phyloP scores from a whole-genome alignment of 2,329 filamentous ascomycete genomes.

The Endoconidiophora laricicola region DNA sequence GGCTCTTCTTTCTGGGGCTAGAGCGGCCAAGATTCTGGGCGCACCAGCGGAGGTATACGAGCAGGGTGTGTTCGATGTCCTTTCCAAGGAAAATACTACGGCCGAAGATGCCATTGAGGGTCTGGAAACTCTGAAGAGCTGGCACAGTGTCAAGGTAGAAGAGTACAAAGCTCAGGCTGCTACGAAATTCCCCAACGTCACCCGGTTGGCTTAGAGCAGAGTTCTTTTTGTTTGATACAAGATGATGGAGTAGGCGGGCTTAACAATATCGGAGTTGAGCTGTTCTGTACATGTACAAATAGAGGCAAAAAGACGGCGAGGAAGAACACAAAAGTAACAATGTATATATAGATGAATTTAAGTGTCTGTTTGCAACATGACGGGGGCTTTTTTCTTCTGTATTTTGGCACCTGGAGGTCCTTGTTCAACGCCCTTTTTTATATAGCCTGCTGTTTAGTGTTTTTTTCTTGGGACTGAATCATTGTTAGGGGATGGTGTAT shows the following conservation, averaged over 20 bases:
- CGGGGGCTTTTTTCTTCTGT: too few species aligned
- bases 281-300: not conserved
- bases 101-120: conserved; percentile 38
- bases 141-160: conserved; percentile 32
- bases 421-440: too few species aligned
- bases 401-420: too few species aligned
- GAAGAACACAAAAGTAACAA: not conserved
- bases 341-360: not conserved
- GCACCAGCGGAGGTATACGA: conserved; percentile 38
- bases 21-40: conserved; percentile 41
- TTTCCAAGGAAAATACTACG: conserved; percentile 33
- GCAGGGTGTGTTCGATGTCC: conserved; percentile 42
- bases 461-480: not conserved
- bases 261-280: not conserved
- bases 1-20: conserved; percentile 48
- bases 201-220: conserved; percentile 23
- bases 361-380: too few species aligned
- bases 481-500: not conserved
- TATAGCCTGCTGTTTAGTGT: too few species aligned
- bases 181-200: conserved; percentile 34
- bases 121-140: conserved; percentile 27
- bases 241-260: not conserved
- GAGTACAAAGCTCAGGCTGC: conserved; percentile 32
- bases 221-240: not conserved
- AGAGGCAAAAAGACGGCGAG: conserved; percentile 1